Evolutionary conservation across 192 early-diverging fungal genomes (phyloP).

Genomic region (Linnemannia elongata): DNA sequence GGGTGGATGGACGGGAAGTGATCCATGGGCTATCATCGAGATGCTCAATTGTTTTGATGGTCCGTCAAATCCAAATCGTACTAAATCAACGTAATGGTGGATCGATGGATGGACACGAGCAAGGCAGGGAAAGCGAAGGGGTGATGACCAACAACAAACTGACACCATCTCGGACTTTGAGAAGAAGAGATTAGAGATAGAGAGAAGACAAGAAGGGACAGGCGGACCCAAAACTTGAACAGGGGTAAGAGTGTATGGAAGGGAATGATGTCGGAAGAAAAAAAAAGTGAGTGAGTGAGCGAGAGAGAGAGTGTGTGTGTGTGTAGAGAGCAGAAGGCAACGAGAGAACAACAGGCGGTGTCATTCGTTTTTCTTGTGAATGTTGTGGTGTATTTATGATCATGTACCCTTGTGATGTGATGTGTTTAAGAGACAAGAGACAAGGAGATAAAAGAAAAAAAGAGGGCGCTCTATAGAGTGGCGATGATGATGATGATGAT

Average conservation of each 20-base stretch:
- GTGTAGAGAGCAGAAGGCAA: background rate
- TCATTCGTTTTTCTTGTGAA: background rate
- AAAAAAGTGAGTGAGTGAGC: background rate
- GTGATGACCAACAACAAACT: background rate
- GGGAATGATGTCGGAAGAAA: background rate
- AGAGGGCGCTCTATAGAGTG: background rate
- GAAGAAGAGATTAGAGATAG: background rate
- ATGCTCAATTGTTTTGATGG: slow-evolving; percentile 6
- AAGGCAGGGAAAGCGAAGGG: background rate
- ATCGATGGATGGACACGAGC: background rate
- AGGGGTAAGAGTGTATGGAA: too few relatives aligned
- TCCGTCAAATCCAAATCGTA: background rate
- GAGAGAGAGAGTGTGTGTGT: background rate
- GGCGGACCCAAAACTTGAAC: too few relatives aligned
- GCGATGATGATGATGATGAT: background rate
- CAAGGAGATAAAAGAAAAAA: background rate
- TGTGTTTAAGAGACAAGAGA: background rate
- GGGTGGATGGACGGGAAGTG: too few relatives aligned
- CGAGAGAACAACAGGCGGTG: background rate
- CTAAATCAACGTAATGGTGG: background rate
- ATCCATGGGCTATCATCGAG: too few relatives aligned
- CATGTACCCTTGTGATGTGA: background rate
- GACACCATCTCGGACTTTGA: background rate
- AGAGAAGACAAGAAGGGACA: background rate
- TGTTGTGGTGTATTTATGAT: background rate